Base-by-base conservation (phyloP, 2,329 filamentous ascomycete genomes). In the Ophiostoma sp. region DNA sequence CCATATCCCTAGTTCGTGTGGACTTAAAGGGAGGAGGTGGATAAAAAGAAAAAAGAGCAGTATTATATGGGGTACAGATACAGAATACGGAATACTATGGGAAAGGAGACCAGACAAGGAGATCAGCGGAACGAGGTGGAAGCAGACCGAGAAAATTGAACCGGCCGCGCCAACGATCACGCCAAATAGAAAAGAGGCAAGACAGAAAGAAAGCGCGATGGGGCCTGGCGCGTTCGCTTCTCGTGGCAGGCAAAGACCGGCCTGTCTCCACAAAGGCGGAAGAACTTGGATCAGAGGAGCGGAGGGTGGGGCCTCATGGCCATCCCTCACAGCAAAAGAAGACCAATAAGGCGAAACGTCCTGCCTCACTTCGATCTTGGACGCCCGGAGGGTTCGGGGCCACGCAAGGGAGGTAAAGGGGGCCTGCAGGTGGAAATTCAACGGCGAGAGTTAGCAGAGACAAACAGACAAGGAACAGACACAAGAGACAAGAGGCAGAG, bases 191-290 rank as follows among this genome's bases (percentile, higher is more conserved):
- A 66, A 64, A 42, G 36, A 66, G 33, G 45, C 61, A 12, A 22
- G 59, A 42, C 33, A 63, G 17, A 39, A 64, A 42, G 11, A 55
- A 45, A 31, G 31, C 61, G 36, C 25, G 25, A 28, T 66, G 61
- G 36, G 36, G 36, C 36, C 22, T 63, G 31, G 57, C 36, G 36
- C n/a, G n/a, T 22, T 25, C 22, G 7, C 42, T 33, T 69, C 64
- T 69, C 66, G 48, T 69, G 45, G 66, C 66, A 39, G 64, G 50
- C 48, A 42, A 59, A 22, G 69, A 61, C 69, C n/a, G 68, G 50
- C 68, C 50, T 70, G 68, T 61, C 48, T 45, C 69, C 52, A 57
- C 12, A 39, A 55, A 50, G 28, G 31, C 31, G 4, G 9, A 55
- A 28, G 50, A 33, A 11, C 31, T 39, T 39, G 5, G 19, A 42